Evolutionary conservation across 371 early-diverging fungal species (phyloP).

Genomic region (Umbelopsis sp.): DNA sequence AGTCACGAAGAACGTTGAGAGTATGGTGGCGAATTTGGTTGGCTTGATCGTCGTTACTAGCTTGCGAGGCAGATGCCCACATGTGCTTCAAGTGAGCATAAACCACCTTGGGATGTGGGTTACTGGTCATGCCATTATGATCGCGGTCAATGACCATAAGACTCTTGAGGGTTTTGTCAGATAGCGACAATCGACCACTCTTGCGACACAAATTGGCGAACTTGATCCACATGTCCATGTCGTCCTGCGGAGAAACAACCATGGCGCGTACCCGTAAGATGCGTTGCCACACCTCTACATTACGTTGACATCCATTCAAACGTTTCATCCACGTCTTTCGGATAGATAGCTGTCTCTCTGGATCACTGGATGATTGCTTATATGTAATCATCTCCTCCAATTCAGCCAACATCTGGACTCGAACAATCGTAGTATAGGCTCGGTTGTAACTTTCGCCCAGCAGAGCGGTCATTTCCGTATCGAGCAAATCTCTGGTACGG

Average conservation of each 20-base stretch:
- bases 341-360: constrained; percentile 79
- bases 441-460: constrained; percentile 95
- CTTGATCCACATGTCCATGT: constrained; percentile 95
- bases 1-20: constrained; percentile 63
- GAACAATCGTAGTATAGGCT: constrained; percentile 86
- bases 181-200: constrained; percentile 80
- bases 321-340: constrained; percentile 88
- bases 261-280: constrained; percentile 88
- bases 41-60: constrained; percentile 41
- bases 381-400: constrained; percentile 95
- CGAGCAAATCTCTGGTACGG: constrained; percentile 85
- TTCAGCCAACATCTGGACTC: constrained; percentile 97
- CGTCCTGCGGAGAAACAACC: constrained; percentile 88
- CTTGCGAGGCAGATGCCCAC: constrained; percentile 80
- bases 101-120: constrained; percentile 78
- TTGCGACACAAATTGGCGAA: constrained; percentile 95
- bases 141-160: constrained; percentile 59
- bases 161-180: constrained; percentile 78
- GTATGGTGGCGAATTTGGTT: constrained; percentile 61
- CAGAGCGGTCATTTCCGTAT: constrained; percentile 88
- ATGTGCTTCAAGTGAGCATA: constrained; percentile 95
- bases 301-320: constrained; percentile 89
- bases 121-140: constrained; percentile 25
- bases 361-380: constrained; percentile 82
- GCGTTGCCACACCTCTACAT: constrained; percentile 96